These are phyloP conservation scores for Maudiozyma bulderi DNA, from an alignment of 805 yeast genomes.

Conservation along the genomic window DNA sequence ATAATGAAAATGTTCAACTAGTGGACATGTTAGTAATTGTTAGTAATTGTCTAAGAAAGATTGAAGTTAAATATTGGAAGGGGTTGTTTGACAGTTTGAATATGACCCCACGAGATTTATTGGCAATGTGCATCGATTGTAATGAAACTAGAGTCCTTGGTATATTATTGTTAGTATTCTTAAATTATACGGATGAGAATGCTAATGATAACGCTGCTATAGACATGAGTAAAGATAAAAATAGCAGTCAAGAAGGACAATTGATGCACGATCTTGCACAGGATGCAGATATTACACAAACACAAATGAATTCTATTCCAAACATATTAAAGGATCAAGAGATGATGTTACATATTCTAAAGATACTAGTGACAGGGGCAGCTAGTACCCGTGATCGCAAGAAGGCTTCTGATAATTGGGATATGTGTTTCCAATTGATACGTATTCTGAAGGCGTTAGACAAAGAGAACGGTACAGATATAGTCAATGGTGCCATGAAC, in stretches of 20 bases:
- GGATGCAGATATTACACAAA: neutral
- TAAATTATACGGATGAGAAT: slow-evolving; percentile 18
- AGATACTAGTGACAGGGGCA: slow-evolving; percentile 24
- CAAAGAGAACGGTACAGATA: slow-evolving; percentile 17
- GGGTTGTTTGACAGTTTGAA: slow-evolving; percentile 16
- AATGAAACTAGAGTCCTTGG: slow-evolving; percentile 27
- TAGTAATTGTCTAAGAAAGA: slow-evolving; percentile 28
- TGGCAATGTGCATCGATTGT: slow-evolving; percentile 24
- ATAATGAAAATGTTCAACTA: slow-evolving; percentile 1
- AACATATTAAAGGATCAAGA: slow-evolving; percentile 23
- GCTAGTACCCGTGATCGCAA: slow-evolving; percentile 14
- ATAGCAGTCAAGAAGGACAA: neutral
- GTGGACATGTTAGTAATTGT: slow-evolving; percentile 24
- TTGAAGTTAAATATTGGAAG: slow-evolving; percentile 27
- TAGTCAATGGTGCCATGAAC: slow-evolving; percentile 19
- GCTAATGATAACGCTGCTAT: slow-evolving; percentile 9
- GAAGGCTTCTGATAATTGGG: slow-evolving; percentile 28
- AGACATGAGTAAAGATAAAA: slow-evolving; percentile 7
- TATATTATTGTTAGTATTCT: slow-evolving; percentile 23
- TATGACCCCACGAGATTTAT: slow-evolving; percentile 25
- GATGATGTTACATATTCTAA: slow-evolving; percentile 24
- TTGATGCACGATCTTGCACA: neutral
- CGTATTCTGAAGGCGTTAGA: slow-evolving; percentile 24
- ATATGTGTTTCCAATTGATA: slow-evolving; percentile 28
- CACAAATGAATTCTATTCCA: slow-evolving; percentile 5